Evolutionary conservation across 192 early-diverging fungal species (phyloP), one percentile per base, ranked within the genome.

Genomic region (Neocallimastix lanati): DNA sequence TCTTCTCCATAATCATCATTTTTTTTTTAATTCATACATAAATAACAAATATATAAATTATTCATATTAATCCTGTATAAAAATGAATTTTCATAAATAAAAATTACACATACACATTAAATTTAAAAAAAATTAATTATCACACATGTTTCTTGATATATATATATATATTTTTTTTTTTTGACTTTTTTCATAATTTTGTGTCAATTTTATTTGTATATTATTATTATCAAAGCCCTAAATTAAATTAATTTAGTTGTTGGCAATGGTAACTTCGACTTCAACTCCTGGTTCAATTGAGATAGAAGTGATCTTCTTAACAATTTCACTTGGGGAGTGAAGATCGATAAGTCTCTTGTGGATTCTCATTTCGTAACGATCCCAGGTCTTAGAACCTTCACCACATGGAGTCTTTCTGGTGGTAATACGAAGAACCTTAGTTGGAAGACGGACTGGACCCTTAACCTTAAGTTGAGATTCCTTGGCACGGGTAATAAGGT

Each of bases 341-440:
- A 99, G 91, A 88, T 99, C 97, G 83, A 99, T 97, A 82, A 99
- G 88, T 87, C 97, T 95, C 94, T 99, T 99, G 95, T 99, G 97
- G 90, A 99, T 96, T 86, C 92, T 90, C 96, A 99, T 96, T 90
- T 97, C 94, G 84, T 89, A 99, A 82, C 95, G 91, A 88, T 99
- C 97, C 93, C 96, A 99, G 91, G 96, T 98, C 93, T 99, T 96
- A 91, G 96, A 95, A 94, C 97, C 97, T 88, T 99, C 93, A 94
- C 97, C 97, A 88, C 93, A 94, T 86, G 97, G 97, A 78, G 97
- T 93, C 92, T 98, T 99, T 82, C 97, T 92, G 91, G 97, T 99
- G 89, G 96, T 97, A 92, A 99, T 98, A 80, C 89, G 86, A 85
- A 99, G 92, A 81, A 93, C 88, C 94, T 99, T 99, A 91, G 96